phyloP scores from a whole-genome alignment of 2,329 filamentous ascomycete species.

The Pleurostoma richardsiae region DNA sequence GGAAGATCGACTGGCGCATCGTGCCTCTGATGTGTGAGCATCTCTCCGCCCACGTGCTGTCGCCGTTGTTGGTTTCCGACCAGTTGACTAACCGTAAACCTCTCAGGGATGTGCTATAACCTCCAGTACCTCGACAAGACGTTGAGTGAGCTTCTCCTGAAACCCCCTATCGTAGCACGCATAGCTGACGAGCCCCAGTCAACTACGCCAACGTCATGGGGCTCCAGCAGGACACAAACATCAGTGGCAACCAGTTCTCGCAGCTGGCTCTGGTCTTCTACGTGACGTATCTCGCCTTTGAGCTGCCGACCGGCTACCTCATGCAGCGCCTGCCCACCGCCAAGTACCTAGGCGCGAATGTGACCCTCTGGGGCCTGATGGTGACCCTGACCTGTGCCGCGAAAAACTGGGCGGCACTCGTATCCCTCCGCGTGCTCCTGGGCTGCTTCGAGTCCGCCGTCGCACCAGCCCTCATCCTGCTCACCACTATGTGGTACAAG shows the following conservation, averaged over 20 bases:
- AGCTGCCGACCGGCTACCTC: conserved; percentile 32
- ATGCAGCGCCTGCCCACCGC: conserved; percentile 49
- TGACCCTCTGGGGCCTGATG: conserved; percentile 40
- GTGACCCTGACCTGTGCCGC: conserved; percentile 42
- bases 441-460: conserved; percentile 50
- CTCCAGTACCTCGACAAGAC: conserved; percentile 24
- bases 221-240: conserved; percentile 18
- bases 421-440: conserved; percentile 42
- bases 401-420: conserved; percentile 42
- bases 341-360: conserved; percentile 43
- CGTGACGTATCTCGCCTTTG: conserved; percentile 22
- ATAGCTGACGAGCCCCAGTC: conserved; percentile 7
- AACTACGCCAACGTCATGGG: conserved; percentile 25
- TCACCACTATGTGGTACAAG: conserved; percentile 43
- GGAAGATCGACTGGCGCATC: conserved; percentile 22
- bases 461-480: conserved; percentile 47
- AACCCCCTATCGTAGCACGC: not conserved
- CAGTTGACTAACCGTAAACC: not conserved
- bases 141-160: conserved; percentile 10
- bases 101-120: conserved; percentile 20
- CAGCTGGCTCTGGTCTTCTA: conserved; percentile 24
- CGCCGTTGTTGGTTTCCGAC: not conserved
- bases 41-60: not conserved
- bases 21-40: conserved; percentile 21
- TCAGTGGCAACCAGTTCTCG: conserved; percentile 20